phyloP scores from a whole-genome alignment of 148 eudicot species.

The Rhododendron molle region DNA sequence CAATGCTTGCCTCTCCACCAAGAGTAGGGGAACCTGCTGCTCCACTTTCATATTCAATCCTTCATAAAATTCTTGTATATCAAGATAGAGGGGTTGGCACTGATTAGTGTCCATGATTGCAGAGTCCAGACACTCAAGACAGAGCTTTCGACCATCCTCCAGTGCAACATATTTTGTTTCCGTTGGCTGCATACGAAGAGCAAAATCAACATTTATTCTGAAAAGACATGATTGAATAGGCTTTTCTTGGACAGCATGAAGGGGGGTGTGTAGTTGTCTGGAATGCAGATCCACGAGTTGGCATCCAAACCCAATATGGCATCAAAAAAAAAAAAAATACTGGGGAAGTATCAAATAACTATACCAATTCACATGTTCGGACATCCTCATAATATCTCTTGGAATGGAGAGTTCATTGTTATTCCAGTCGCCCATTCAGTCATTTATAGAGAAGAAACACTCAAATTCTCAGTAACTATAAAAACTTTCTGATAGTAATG shows the following conservation, averaged over 20 bases:
- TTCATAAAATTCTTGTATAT: slow-evolving; percentile 65
- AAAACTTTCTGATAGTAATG: background rate
- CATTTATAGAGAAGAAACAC: background rate
- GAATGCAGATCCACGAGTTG: background rate
- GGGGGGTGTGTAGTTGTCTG: background rate
- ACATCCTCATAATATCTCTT: background rate
- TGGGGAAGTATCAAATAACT: background rate
- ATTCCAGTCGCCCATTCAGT: background rate
- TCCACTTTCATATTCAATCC: slow-evolving; percentile 60
- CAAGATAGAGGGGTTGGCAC: slow-evolving; percentile 66
- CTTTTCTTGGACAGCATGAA: background rate
- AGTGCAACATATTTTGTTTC: slow-evolving; percentile 59
- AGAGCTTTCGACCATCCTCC: slow-evolving; percentile 68
- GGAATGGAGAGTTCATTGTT: background rate
- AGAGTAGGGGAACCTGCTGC: slow-evolving; percentile 63
- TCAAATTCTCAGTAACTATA: background rate
- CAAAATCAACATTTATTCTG: background rate
- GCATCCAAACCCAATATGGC: background rate
- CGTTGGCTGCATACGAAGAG: slow-evolving; percentile 35
- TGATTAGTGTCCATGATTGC: slow-evolving; percentile 54
- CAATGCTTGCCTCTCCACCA: slow-evolving; percentile 78
- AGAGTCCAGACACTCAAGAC: slow-evolving; percentile 71
- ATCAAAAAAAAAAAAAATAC: background rate
- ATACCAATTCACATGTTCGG: background rate
- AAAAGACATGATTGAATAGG: background rate